Base-by-base conservation (phyloP, 768 basidiomycete genomes). In the Mycena belliarum region DNA sequence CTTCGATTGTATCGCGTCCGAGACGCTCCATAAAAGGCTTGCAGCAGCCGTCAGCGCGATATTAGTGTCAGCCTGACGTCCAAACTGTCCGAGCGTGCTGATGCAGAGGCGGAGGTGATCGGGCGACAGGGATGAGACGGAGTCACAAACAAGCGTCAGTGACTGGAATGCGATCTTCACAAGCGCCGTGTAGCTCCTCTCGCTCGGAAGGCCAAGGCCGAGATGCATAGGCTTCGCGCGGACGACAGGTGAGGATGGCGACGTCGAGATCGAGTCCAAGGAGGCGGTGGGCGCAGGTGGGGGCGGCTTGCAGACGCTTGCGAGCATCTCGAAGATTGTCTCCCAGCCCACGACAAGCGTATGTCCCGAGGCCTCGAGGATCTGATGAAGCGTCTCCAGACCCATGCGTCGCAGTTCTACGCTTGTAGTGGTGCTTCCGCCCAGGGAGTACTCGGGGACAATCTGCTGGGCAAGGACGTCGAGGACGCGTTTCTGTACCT, bases 81-180 rank as follows among this genome's bases (percentile, higher is more conserved):
- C 95, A 71, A 96, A 99, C 52, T 89, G 87, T 6, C 93, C 93
- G 0, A 99, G 79, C 6, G 96, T 95, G 59, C 80, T 84, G 72
- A 98, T 96, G 65, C 95, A 98, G 10, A 92, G 78, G 9, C 88
- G 87, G 23, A 98, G 84, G 65, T 96, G 89, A 24, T 87, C 83
- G 0, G 87, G 82, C 0, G 90, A 88, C 18, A 98, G 82, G 2
- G 84, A 82, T 1, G 93, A 87, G 9, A 98, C 82, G 3, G 92
- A 92, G 68, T 99, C 96, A 71, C 94, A 98, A 21, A 98, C 93
- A 10, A 99, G 75, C 6, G 93, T 98, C 59, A 98, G 74, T 0
- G 92, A 95, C 59, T 95, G 93, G 75, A 97, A 98, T 0, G 93
- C 94, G 40, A 95, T 91, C 71, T 97, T 91, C 47, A 98, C 87